These are phyloP conservation scores for Gonapodya prolifera DNA, from an alignment of 192 early-diverging fungal genomes.

Conservation along the genomic window DNA sequence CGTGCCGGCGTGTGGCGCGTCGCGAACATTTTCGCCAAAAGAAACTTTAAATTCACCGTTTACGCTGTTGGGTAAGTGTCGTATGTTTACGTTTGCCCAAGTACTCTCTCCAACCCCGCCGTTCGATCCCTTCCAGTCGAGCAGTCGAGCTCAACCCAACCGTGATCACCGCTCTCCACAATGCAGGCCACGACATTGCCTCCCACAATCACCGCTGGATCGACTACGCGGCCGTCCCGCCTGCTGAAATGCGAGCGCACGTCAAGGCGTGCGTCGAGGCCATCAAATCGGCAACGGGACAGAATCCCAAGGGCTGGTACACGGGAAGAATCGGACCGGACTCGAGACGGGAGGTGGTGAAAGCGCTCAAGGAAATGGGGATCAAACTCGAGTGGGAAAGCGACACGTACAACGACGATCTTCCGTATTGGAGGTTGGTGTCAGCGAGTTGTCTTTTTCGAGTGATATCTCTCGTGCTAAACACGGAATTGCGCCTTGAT, in stretches of 20 bases:
- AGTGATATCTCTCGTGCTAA: background rate
- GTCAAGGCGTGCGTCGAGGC: conserved; percentile 18
- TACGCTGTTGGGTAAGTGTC: conserved; percentile 27
- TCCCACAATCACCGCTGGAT: conserved; percentile 28
- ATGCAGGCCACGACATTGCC: conserved; percentile 31
- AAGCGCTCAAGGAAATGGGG: conserved; percentile 24
- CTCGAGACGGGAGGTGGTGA: conserved; percentile 17
- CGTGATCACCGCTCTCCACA: conserved; percentile 20
- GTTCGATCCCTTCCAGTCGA: background rate
- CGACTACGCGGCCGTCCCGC: conserved; percentile 14
- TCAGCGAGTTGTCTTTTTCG: background rate
- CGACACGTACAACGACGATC: conserved; percentile 41
- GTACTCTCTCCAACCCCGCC: background rate
- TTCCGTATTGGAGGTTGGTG: conserved; percentile 10
- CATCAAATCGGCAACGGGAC: conserved; percentile 21
- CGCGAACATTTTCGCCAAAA: conserved; percentile 19
- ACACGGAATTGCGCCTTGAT: background rate
- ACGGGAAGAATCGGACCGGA: conserved; percentile 29
- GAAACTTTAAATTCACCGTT: conserved; percentile 26
- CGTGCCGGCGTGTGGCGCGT: conserved; percentile 34
- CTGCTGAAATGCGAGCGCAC: conserved; percentile 20
- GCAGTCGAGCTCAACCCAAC: conserved; percentile 32
- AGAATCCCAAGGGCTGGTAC: conserved; percentile 35
- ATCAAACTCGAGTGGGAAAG: conserved; percentile 34
- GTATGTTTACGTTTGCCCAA: background rate